These are phyloP conservation scores for Micractinium conductrix DNA, from an alignment of 139 green algal species.

Conservation along the genomic window DNA sequence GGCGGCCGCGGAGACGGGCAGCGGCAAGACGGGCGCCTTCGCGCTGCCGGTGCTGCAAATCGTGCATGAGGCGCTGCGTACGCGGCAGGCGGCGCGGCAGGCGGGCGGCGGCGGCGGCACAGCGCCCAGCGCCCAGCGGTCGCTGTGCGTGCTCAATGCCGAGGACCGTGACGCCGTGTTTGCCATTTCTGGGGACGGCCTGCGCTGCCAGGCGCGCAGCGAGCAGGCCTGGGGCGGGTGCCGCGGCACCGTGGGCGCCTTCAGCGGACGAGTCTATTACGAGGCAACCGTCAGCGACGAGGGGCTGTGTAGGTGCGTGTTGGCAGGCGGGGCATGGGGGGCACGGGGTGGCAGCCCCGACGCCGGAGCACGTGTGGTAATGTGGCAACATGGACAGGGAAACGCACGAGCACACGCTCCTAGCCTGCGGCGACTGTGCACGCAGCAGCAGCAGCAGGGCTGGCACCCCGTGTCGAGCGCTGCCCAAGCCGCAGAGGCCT, in stretches of 20 bases:
- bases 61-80: conserved; percentile 24
- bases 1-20: conserved; percentile 92
- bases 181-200: conserved; percentile 60
- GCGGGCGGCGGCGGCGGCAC: not conserved
- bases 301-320: conserved; percentile 60
- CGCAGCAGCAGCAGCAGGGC: too few relatives aligned
- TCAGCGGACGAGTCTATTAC: conserved; percentile 57
- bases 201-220: conserved; percentile 60
- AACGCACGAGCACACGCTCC: too few relatives aligned
- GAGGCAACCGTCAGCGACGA: conserved; percentile 73
- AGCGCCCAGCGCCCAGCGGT: not conserved
- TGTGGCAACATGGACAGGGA: too few relatives aligned
- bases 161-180: conserved; percentile 68
- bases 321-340: too few relatives aligned
- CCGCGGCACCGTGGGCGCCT: conserved; percentile 59
- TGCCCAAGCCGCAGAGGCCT: too few relatives aligned
- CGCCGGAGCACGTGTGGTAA: too few relatives aligned
- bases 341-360: too few relatives aligned
- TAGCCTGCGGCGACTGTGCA: too few relatives aligned
- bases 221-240: conserved; percentile 68
- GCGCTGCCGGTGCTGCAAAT: conserved; percentile 79
- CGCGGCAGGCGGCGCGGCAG: conserved; percentile 6
- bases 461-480: too few relatives aligned
- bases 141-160: conserved; percentile 37
- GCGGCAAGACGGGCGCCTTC: conserved; percentile 92